A percentile compares a stretch with the other conserved stretches of the same genome.
phyloP scores from a whole-genome alignment of 768 basidiomycete species.

The Leccinum sublutescens region DNA sequence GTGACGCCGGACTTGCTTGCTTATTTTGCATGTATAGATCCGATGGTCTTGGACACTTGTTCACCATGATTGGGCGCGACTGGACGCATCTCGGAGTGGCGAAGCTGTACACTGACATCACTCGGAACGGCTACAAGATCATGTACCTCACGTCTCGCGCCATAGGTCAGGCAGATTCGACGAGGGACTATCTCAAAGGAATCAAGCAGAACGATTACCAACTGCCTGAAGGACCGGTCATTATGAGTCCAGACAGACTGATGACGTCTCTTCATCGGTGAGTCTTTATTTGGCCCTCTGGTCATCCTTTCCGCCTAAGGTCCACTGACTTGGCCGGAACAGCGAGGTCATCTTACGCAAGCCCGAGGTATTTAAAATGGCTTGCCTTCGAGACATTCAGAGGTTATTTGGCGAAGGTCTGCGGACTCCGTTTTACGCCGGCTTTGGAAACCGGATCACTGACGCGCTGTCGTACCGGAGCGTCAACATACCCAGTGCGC shows the following conservation, averaged over 20 bases:
- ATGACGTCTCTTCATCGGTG: conserved; percentile 94
- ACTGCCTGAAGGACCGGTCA: conserved; percentile 96
- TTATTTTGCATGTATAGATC: conserved; percentile 53
- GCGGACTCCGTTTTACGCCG: conserved; percentile 88
- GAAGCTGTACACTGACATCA: conserved; percentile 95
- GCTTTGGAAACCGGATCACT: conserved; percentile 97
- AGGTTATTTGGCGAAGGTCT: conserved; percentile 75
- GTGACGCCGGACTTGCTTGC: background rate
- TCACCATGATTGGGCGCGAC: conserved; percentile 96
- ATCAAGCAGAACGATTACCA: conserved; percentile 96
- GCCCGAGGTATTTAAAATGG: conserved; percentile 99
- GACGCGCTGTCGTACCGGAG: conserved; percentile 97
- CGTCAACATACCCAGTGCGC: conserved; percentile 89
- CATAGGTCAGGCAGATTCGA: conserved; percentile 97
- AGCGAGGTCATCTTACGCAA: conserved; percentile 99
- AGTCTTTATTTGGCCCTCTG: conserved; percentile 19
- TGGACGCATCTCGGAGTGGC: conserved; percentile 98
- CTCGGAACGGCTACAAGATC: conserved; percentile 94
- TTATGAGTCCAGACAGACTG: conserved; percentile 96
- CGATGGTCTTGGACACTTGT: conserved; percentile 94
- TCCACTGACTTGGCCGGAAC: background rate
- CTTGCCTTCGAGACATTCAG: conserved; percentile 92
- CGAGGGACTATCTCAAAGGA: conserved; percentile 88
- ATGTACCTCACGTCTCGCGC: conserved; percentile 97
- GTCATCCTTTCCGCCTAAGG: background rate